These are phyloP conservation scores for Cryptomeria japonica DNA, from an alignment of 75 land plant genomes.

Conservation along the genomic window DNA sequence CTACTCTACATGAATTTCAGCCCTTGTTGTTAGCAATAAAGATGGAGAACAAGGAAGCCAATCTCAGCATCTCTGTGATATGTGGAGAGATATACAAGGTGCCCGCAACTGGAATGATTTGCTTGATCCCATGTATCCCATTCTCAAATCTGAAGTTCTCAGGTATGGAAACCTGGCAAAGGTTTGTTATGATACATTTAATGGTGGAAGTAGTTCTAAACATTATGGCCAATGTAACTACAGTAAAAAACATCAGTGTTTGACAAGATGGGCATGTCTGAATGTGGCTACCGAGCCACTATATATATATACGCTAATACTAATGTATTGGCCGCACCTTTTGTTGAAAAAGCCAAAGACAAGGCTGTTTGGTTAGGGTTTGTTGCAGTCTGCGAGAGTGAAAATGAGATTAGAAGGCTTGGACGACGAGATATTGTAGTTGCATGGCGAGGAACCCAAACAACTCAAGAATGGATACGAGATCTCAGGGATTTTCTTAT, in stretches of 20 bases:
- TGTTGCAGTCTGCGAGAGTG: neutral
- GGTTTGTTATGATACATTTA: neutral
- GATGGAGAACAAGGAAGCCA: neutral
- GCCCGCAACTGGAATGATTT: neutral
- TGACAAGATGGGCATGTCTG: neutral
- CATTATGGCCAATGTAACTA: neutral
- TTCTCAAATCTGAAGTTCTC: neutral
- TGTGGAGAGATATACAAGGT: neutral
- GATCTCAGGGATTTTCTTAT: neutral
- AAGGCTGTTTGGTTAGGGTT: neutral
- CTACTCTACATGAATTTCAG: too few species aligned
- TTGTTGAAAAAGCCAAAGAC: neutral
- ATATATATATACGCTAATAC: neutral
- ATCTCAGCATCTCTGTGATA: neutral
- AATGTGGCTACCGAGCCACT: neutral
- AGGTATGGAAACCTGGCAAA: neutral
- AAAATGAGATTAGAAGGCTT: conserved; percentile 19
- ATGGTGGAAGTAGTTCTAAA: neutral
- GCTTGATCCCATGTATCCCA: neutral
- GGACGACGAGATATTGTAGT: conserved; percentile 34
- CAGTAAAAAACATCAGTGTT: neutral
- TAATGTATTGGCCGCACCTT: neutral
- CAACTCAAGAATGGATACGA: conserved; percentile 7
- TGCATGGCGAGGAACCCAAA: conserved; percentile 36
- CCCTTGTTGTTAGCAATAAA: too few species aligned